A percentile compares a stretch with the other conserved stretches of the same genome.
Conservation (phyloP, 768 basidiomycete genomes). For the Rubroboletus pulcherrimus region DNA sequence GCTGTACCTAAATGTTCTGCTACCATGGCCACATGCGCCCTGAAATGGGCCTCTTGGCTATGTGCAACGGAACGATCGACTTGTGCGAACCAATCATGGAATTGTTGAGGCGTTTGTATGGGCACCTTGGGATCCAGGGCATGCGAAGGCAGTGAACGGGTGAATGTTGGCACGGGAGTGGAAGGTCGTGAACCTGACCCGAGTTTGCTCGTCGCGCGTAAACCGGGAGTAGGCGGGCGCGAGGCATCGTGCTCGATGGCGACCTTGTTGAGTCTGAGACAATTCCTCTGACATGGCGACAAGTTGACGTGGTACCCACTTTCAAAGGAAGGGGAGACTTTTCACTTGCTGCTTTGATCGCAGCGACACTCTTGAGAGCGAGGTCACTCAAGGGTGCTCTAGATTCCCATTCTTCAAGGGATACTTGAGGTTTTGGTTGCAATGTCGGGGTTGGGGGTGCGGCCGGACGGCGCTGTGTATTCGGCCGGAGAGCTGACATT, state of each 20-base stretch:
- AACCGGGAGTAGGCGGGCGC: constrained; percentile 31
- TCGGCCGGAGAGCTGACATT: constrained; percentile 24
- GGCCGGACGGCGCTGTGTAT: constrained; percentile 26
- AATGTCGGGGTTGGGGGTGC: constrained; percentile 24
- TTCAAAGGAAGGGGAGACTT: constrained; percentile 66
- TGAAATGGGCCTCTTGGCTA: constrained; percentile 90
- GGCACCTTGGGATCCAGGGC: constrained; percentile 72
- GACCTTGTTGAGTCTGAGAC: constrained; percentile 41
- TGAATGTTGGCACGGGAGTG: constrained; percentile 31
- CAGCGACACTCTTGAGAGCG: constrained; percentile 61
- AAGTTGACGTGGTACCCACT: constrained; percentile 40
- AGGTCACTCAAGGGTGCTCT: constrained; percentile 72
- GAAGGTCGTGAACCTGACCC: constrained; percentile 43
- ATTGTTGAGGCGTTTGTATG: constrained; percentile 89
- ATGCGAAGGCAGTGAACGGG: constrained; percentile 35
- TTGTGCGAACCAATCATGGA: constrained; percentile 93
- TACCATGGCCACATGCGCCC: constrained; percentile 76
- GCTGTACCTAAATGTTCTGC: constrained; percentile 75
- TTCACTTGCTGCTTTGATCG: constrained; percentile 60
- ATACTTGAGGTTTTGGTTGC: constrained; percentile 47
- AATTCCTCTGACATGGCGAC: constrained; percentile 6
- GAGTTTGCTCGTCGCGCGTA: constrained; percentile 40
- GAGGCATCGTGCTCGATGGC: constrained; percentile 35
- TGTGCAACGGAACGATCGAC: constrained; percentile 89
- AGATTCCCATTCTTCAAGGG: constrained; percentile 89